A percentile compares a stretch with the other conserved stretches of the same genome.
phyloP scores from a whole-genome alignment of 208 protist genomes.

The Crithidia mellificae region DNA sequence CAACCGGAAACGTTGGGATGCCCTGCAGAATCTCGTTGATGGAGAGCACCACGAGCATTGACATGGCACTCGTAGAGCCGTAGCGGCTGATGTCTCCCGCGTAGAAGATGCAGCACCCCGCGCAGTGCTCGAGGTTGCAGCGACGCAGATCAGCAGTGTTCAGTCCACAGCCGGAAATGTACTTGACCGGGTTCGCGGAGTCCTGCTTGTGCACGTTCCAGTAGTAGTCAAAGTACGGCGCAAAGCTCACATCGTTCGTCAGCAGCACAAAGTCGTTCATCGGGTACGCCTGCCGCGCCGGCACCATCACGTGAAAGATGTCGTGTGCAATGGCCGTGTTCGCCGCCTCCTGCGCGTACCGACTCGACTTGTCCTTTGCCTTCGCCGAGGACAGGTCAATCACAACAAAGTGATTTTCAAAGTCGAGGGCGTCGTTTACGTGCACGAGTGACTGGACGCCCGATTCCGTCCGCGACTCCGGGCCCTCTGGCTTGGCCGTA shows the following conservation, averaged over 20 bases:
- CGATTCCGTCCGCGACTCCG: constrained; percentile 1
- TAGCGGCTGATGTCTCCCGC: constrained; percentile 70
- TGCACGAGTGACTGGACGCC: constrained; percentile 31
- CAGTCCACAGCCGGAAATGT: constrained; percentile 73
- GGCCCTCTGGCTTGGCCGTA: background rate
- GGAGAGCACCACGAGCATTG: constrained; percentile 75
- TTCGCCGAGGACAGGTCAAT: constrained; percentile 80
- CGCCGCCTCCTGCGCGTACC: constrained; percentile 58
- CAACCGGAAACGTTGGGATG: constrained; percentile 66
- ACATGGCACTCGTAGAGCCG: constrained; percentile 79
- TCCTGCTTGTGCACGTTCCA: constrained; percentile 43
- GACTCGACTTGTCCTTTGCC: constrained; percentile 52
- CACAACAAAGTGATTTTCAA: constrained; percentile 76
- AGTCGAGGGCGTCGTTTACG: constrained; percentile 68
- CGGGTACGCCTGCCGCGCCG: constrained; percentile 65
- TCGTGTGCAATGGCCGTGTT: constrained; percentile 63
- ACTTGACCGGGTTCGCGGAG: constrained; percentile 49
- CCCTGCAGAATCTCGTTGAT: constrained; percentile 71
- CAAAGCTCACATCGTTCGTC: constrained; percentile 71
- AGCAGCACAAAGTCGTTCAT: constrained; percentile 76
- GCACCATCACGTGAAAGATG: constrained; percentile 63
- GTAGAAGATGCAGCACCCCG: constrained; percentile 73
- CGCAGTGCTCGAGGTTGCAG: constrained; percentile 73
- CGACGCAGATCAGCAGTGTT: constrained; percentile 68
- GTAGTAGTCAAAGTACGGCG: constrained; percentile 72